Conservation (phyloP, 106 monocot genomes). For the Dioscorea alata region DNA sequence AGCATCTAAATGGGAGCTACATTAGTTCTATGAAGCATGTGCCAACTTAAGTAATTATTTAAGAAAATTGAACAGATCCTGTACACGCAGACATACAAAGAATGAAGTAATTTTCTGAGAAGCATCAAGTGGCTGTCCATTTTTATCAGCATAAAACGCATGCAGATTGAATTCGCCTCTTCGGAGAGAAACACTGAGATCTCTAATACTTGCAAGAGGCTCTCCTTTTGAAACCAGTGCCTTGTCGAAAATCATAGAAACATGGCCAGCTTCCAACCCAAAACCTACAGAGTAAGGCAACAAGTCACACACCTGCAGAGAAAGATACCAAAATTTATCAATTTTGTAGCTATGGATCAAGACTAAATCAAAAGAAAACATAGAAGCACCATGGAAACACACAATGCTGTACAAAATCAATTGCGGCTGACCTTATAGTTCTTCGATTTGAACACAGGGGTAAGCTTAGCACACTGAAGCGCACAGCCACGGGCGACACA, state of each 20-base stretch:
- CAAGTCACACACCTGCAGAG: constrained; percentile 71
- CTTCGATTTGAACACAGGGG: constrained; percentile 59
- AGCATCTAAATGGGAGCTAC: background rate
- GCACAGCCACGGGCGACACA: constrained; percentile 87
- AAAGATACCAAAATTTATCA: too few species aligned
- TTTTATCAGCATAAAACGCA: constrained; percentile 68
- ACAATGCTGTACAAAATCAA: background rate
- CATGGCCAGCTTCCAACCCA: constrained; percentile 43
- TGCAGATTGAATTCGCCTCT: constrained; percentile 48
- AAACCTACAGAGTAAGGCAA: constrained; percentile 71
- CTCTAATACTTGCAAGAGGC: constrained; percentile 67
- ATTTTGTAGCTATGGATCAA: background rate
- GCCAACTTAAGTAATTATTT: background rate
- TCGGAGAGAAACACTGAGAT: constrained; percentile 48
- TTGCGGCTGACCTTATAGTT: constrained; percentile 53
- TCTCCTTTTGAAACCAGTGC: constrained; percentile 61
- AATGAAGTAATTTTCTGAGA: constrained; percentile 46
- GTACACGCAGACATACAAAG: constrained; percentile 30
- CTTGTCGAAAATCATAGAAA: constrained; percentile 41
- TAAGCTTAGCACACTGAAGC: constrained; percentile 73
- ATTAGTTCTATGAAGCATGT: background rate
- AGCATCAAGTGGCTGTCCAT: constrained; percentile 55
- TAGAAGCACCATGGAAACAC: background rate
- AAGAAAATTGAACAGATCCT: background rate
- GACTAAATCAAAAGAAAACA: background rate